phyloP scores from a whole-genome alignment of 192 early-diverging fungal species.

The Coemansia sp. region DNA sequence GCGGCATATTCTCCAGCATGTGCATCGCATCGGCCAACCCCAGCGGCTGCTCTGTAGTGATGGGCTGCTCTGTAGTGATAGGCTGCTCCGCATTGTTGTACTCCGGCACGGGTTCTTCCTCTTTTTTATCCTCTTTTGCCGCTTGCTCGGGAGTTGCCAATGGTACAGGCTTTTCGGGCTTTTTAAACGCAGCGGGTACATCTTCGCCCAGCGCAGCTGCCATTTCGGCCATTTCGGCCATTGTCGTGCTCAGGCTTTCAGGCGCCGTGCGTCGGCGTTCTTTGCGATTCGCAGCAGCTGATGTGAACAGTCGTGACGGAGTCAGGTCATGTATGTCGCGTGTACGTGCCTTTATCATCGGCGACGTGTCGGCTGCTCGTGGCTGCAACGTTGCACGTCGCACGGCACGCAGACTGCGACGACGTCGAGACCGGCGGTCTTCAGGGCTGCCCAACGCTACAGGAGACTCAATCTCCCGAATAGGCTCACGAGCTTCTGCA shows the following conservation, averaged over 20 bases:
- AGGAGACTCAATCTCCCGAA: conserved; percentile 28
- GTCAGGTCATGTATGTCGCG: conserved; percentile 1
- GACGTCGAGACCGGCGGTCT: conserved; percentile 17
- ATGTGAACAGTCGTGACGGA: conserved; percentile 5
- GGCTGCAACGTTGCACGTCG: background rate
- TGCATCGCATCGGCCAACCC: conserved; percentile 27
- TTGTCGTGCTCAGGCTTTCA: conserved; percentile 7
- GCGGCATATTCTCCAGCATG: conserved; percentile 2
- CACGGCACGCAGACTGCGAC: conserved; percentile 28
- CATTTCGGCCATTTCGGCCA: conserved; percentile 35
- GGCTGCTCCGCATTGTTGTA: conserved; percentile 6
- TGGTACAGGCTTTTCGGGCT: background rate
- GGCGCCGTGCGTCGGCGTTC: background rate
- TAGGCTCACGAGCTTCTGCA: background rate
- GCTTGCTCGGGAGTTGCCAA: background rate
- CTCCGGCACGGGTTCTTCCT: conserved; percentile 8
- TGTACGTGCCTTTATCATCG: conserved; percentile 17
- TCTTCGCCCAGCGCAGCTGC: conserved; percentile 50
- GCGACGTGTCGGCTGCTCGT: conserved; percentile 7
- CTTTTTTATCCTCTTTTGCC: background rate
- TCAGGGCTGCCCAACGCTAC: conserved; percentile 2
- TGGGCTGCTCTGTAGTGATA: background rate
- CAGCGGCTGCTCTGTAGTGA: conserved; percentile 17
- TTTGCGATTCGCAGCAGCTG: background rate
- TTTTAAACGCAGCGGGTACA: conserved; percentile 17